Base-by-base conservation (phyloP, 2,329 filamentous ascomycete species). In the Beauveria sp. region DNA sequence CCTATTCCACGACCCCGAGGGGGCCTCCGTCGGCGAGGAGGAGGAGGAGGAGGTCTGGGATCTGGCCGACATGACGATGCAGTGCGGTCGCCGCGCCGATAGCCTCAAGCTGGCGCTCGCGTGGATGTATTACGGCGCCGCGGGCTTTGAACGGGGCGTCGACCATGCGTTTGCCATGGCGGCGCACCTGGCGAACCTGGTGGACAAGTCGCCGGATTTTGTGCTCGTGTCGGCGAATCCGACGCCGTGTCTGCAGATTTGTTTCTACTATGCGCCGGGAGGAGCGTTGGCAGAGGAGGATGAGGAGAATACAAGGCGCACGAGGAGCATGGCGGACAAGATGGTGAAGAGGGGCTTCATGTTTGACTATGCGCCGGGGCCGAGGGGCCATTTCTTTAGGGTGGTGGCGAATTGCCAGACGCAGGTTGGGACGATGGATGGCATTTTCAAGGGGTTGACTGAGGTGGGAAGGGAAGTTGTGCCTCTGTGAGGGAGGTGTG, bases 171-270 rank as follows among this genome's bases (percentile, higher is more conserved):
- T 93, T 69, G 81, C 80, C 10, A 81, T 85, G 63, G 92, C 92
- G 0, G 78, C 80, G 3, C 81, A 90, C 67, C 79, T 98, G 18
- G 85, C 88, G 0, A 71, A 70, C 0, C 74, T 87, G 1, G 71
- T 97, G 2, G 74, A 78, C 6, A 54, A 76, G 16, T 79, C 80
- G 48, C 71, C 75, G 0, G 78, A 90, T 66, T 89, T 98, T 67
- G 76, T 83, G 22, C 79, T 96, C 18, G 84, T 96, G 2, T 90
- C 86, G 16, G 80, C 84, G 60, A 87, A 89, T 67, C 90, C 91
- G 34, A 88, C 93, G 51, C 90, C 91, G 0, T 98, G 93, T 75
- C 77, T 96, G 71, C 95, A 98, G 76, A 89, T 98, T 24, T 97
- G 93, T 78, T 98, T 98, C 73, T 96, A 96, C 73, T 92, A 90